Evolutionary conservation across 257 asterid genomes (phyloP).

Genomic region (Capsicum baccatum): DNA sequence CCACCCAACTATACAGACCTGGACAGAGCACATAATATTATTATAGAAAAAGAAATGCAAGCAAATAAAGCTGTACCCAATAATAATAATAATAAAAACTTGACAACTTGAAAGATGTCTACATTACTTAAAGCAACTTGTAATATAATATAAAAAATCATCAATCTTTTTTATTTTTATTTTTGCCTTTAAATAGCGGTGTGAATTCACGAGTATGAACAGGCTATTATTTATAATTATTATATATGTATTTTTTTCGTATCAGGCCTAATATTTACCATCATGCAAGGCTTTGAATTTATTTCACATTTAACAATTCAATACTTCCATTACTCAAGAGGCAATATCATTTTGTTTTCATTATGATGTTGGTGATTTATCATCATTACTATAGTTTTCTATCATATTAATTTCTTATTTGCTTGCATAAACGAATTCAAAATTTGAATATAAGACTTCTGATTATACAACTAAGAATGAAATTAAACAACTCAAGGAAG

Average conservation of each 20-base stretch:
- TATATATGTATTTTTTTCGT: background rate
- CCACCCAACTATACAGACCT: background rate
- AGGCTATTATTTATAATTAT: slow-evolving; percentile 4
- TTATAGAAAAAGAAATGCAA: background rate
- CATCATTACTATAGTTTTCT: background rate
- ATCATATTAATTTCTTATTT: background rate
- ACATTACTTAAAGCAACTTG: slow-evolving; percentile 25
- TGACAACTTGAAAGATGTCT: slow-evolving; percentile 25
- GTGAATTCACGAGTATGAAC: slow-evolving; percentile 16
- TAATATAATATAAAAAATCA: background rate
- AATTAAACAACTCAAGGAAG: no score
- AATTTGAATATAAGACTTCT: background rate
- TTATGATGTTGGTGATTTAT: background rate
- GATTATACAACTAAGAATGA: background rate
- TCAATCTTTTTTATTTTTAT: background rate
- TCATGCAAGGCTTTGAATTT: background rate
- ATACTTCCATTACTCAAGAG: background rate
- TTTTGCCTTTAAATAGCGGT: background rate
- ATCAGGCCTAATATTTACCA: background rate
- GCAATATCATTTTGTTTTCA: slow-evolving; percentile 7
- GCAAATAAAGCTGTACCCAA: background rate
- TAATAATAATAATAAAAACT: background rate
- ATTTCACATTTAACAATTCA: background rate
- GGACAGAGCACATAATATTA: background rate
- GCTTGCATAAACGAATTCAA: background rate